Base-by-base conservation (phyloP, 495 filamentous ascomycete species). In the Massariosphaeria phaeospora region DNA sequence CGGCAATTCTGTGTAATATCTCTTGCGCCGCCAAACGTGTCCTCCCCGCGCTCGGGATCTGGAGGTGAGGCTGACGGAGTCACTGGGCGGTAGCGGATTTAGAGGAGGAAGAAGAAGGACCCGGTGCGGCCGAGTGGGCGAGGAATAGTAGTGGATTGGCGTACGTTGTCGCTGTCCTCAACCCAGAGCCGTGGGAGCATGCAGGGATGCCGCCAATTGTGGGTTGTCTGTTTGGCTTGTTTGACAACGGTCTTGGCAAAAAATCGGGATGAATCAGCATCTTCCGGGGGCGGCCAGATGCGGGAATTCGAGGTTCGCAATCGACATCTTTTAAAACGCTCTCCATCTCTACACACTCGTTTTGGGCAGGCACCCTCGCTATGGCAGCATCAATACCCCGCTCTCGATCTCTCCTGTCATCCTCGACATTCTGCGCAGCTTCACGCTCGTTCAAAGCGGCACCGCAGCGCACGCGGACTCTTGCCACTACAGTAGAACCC, bases 401-500 rank as follows among this genome's bases (percentile, higher is more conserved):
- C 11, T 44, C 51, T 3, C 34, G 57, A 27, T 61, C 50, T 38
- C 51, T 55, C n/a, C 30, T 61, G 0, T 13, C 27, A 0, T 49
- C 57, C 15, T 34, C 51, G 1, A 1, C 44, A 44, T 18, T 31
- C 1, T 27, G 17, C 8, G 27, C 51, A 3, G 0, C 51, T 15
- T 10, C 43, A 10, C 33, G 43, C n/a, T 10, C 44, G 10, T 11
- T 20, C 12, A 11, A 15, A 20, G 31, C 23, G 3, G 11, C 41
- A 8, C 39, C 43, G 2, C 35, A 48, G 27, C 46, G 12, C 23
- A 50, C 41, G 12, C 69, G 75, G 12, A 52, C 65, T 33, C 69
- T 77, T 53, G 75, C 75, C 66, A 76, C 75, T 29, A 55, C 65
- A 60, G 36, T 62, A 60, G 43, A 63, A 60, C 27, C 65, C 11